These are phyloP conservation scores for Amanita jacksonii DNA, from an alignment of 768 basidiomycete species.

Conservation along the genomic window DNA sequence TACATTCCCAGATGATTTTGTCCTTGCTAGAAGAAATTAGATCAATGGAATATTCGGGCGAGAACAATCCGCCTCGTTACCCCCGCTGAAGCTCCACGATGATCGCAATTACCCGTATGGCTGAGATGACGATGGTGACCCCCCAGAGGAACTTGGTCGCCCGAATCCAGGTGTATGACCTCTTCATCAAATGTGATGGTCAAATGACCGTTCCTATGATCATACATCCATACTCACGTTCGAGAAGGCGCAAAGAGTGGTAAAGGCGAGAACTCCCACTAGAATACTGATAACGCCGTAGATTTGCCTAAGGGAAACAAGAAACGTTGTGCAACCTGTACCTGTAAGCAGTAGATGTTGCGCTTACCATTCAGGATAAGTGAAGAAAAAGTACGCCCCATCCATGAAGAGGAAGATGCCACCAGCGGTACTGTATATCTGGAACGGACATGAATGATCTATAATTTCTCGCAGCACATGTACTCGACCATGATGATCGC, in stretches of 20 bases:
- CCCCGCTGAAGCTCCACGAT: conserved; percentile 64
- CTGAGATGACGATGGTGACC: conserved; percentile 54
- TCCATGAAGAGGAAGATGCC: conserved; percentile 51
- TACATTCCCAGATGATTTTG: conserved; percentile 66
- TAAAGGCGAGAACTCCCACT: conserved; percentile 39
- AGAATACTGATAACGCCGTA: conserved; percentile 58
- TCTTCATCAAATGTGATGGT: conserved; percentile 26
- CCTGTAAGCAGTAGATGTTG: conserved; percentile 11
- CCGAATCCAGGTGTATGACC: conserved; percentile 61
- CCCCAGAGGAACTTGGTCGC: conserved; percentile 63
- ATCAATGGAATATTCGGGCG: conserved; percentile 2
- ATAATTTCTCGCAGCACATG: conserved; percentile 8
- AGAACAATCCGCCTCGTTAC: conserved; percentile 22
- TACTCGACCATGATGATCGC: conserved; percentile 47
- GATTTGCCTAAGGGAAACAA: conserved; percentile 9
- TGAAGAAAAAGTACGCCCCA: conserved; percentile 58
- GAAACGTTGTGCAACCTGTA: neutral
- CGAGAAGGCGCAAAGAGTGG: conserved; percentile 50
- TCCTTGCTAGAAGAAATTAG: conserved; percentile 34
- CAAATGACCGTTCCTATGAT: conserved; percentile 9
- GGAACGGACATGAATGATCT: conserved; percentile 9
- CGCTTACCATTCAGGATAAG: conserved; percentile 53
- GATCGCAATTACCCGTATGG: conserved; percentile 60
- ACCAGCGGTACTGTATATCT: conserved; percentile 61
- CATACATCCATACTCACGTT: conserved; percentile 44